phyloP scores from a whole-genome alignment of 495 filamentous ascomycete species.

The Aspergillus wentii region DNA sequence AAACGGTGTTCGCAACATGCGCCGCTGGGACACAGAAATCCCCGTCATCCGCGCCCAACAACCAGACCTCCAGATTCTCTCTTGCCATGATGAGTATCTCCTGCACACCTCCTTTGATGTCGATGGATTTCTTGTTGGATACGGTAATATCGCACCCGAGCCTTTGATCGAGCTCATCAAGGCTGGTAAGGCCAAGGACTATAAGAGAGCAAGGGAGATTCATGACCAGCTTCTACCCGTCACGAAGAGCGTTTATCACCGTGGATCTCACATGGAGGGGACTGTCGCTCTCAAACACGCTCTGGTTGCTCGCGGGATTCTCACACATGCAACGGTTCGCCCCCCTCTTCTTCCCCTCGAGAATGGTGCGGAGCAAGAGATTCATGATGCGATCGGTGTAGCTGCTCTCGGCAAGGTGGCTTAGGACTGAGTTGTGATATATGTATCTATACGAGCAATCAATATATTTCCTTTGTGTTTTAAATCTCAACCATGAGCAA shows the following conservation, averaged over 20 bases:
- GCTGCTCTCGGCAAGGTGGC: slow-evolving; percentile 13
- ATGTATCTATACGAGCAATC: no score
- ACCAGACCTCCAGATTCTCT: slow-evolving; percentile 28
- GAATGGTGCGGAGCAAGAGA: slow-evolving; percentile 23
- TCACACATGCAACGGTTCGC: slow-evolving; percentile 26
- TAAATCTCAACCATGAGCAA: no score
- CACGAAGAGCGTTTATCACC: slow-evolving; percentile 28
- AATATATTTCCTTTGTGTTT: no score
- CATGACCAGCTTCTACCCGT: slow-evolving; percentile 26
- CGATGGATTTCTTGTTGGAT: slow-evolving; percentile 31
- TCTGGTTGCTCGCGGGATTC: slow-evolving; percentile 27
- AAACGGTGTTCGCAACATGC: slow-evolving; percentile 35
- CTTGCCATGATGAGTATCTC: slow-evolving; percentile 33
- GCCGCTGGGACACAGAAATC: slow-evolving; percentile 33
- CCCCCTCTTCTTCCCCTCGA: slow-evolving; percentile 23
- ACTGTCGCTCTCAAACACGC: slow-evolving; percentile 29
- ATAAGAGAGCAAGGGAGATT: slow-evolving; percentile 21
- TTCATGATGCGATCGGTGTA: slow-evolving; percentile 21
- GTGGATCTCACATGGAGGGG: slow-evolving; percentile 31
- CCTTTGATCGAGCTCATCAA: slow-evolving; percentile 26
- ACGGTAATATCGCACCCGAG: slow-evolving; percentile 33
- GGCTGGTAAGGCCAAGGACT: slow-evolving; percentile 30
- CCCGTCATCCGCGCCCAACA: slow-evolving; percentile 25
- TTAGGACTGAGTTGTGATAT: no score
- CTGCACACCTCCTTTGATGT: slow-evolving; percentile 31